These are phyloP conservation scores for Mucor circinelloides DNA, from an alignment of 371 early-diverging fungal genomes.

Conservation along the genomic window DNA sequence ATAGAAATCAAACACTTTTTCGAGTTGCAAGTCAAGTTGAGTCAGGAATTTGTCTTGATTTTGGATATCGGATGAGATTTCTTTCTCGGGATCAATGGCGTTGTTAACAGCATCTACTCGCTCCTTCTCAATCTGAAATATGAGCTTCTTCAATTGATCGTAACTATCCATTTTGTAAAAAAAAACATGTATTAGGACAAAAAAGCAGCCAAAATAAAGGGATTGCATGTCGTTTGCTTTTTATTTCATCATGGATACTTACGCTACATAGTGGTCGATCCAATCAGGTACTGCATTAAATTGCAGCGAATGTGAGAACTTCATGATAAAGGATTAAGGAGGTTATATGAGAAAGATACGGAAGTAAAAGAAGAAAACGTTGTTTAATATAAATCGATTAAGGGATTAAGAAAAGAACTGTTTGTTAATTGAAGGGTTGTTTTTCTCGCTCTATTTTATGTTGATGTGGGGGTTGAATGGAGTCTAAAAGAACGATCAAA, in stretches of 20 bases:
- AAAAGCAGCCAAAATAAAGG: neutral
- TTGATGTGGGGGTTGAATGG: neutral
- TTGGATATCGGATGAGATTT: neutral
- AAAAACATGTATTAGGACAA: neutral
- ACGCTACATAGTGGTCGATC: slow-evolving; percentile 80
- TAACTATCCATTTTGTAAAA: slow-evolving; percentile 55
- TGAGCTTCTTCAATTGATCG: slow-evolving; percentile 84
- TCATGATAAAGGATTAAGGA: slow-evolving; percentile 57
- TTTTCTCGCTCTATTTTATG: slow-evolving; percentile 1
- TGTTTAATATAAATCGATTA: neutral
- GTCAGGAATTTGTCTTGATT: slow-evolving; percentile 56
- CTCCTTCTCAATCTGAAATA: slow-evolving; percentile 89
- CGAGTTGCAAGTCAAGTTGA: slow-evolving; percentile 79
- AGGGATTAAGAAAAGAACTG: slow-evolving; percentile 4
- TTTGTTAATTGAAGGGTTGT: slow-evolving; percentile 7
- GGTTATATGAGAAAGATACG: neutral
- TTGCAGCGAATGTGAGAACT: slow-evolving; percentile 87
- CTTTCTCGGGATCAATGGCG: slow-evolving; percentile 31
- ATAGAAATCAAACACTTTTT: slow-evolving; percentile 82
- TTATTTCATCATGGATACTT: slow-evolving; percentile 11
- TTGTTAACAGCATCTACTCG: slow-evolving; percentile 56
- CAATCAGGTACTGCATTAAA: slow-evolving; percentile 93
- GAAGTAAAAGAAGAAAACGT: slow-evolving; percentile 8
- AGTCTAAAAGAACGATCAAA: slow-evolving; percentile 9
- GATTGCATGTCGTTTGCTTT: neutral